Percentiles rank a stretch among this genome's conserved stretches.
These are phyloP conservation scores for Anacardium occidentale DNA, from an alignment of 345 rosid species.

Conservation along the genomic window DNA sequence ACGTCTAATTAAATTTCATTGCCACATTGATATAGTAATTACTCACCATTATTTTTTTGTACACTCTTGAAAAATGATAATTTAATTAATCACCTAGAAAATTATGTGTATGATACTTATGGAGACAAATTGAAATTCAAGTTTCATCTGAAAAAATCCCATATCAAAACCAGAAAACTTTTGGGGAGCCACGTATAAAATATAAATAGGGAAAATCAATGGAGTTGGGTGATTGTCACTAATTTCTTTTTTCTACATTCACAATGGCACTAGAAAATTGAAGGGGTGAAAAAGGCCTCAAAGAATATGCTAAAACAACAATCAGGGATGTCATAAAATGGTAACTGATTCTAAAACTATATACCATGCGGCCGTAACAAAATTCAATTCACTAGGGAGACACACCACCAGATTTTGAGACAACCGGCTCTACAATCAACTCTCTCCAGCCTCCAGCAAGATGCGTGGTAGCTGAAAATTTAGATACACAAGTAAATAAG, in stretches of 20 bases:
- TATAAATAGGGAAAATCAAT: neutral
- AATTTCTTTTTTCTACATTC: conserved; percentile 29
- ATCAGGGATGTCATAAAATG: conserved; percentile 1
- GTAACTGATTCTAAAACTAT: conserved; percentile 20
- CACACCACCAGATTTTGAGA: conserved; percentile 28
- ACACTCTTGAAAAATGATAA: too few species aligned
- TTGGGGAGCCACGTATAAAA: neutral
- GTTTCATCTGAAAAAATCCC: neutral
- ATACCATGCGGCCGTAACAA: conserved; percentile 29
- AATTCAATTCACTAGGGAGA: conserved; percentile 31
- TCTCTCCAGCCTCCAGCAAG: conserved; percentile 29
- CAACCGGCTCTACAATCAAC: conserved; percentile 30
- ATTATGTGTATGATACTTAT: neutral
- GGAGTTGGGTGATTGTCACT: conserved; percentile 3
- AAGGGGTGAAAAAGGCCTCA: conserved; percentile 15
- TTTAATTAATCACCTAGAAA: too few species aligned
- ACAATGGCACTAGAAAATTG: conserved; percentile 23
- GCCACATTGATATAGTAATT: too few species aligned
- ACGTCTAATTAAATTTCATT: too few species aligned
- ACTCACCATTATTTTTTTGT: too few species aligned
- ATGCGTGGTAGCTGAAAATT: conserved; percentile 25
- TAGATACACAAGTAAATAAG: neutral
- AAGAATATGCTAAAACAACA: conserved; percentile 32
- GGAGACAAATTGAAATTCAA: conserved; percentile 11
- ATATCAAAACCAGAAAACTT: conserved; percentile 9